These are phyloP conservation scores for Cordyceps cicadae DNA, from an alignment of 2,329 filamentous ascomycete species.

Conservation along the genomic window DNA sequence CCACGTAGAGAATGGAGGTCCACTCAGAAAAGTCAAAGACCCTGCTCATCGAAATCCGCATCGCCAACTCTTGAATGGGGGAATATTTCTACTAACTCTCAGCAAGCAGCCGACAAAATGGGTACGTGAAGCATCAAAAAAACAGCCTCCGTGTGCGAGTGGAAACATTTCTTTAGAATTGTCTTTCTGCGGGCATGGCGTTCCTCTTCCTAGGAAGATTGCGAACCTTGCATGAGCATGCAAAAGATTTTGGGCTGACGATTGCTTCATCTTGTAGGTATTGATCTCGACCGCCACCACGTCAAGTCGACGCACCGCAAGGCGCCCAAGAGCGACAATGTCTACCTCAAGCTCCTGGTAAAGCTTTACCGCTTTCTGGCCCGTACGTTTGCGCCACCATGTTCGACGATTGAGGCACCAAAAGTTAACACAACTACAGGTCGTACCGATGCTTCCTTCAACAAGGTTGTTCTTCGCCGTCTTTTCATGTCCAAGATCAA, in stretches of 20 bases:
- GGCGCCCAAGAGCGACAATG: slow-evolving; percentile 97
- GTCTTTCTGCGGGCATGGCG: slow-evolving; percentile 12
- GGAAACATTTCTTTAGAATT: slow-evolving; percentile 22
- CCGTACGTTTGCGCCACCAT: slow-evolving; percentile 52
- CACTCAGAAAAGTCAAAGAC: slow-evolving; percentile 17
- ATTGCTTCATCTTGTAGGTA: slow-evolving; percentile 50
- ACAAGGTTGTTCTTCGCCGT: slow-evolving; percentile 95
- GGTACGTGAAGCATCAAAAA: slow-evolving; percentile 43
- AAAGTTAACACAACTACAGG: slow-evolving; percentile 39
- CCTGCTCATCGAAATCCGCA: slow-evolving; percentile 12
- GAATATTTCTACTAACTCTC: slow-evolving; percentile 13
- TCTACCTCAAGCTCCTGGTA: slow-evolving; percentile 93
- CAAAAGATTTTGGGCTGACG: slow-evolving; percentile 55
- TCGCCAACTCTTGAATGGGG: slow-evolving; percentile 31
- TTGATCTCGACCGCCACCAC: slow-evolving; percentile 64
- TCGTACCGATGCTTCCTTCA: slow-evolving; percentile 95
- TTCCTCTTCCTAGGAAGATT: slow-evolving; percentile 17
- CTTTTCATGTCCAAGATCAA: slow-evolving; percentile 99
- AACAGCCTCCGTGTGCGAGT: slow-evolving; percentile 44
- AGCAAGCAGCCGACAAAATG: slow-evolving; percentile 45
- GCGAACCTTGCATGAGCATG: slow-evolving; percentile 49
- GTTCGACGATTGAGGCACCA: background rate
- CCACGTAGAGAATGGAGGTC: slow-evolving; percentile 12
- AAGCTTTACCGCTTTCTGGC: slow-evolving; percentile 97
- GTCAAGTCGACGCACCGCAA: slow-evolving; percentile 71